These are phyloP conservation scores for Arabidopsis arenosa DNA, from an alignment of 345 rosid genomes.

Conservation along the genomic window DNA sequence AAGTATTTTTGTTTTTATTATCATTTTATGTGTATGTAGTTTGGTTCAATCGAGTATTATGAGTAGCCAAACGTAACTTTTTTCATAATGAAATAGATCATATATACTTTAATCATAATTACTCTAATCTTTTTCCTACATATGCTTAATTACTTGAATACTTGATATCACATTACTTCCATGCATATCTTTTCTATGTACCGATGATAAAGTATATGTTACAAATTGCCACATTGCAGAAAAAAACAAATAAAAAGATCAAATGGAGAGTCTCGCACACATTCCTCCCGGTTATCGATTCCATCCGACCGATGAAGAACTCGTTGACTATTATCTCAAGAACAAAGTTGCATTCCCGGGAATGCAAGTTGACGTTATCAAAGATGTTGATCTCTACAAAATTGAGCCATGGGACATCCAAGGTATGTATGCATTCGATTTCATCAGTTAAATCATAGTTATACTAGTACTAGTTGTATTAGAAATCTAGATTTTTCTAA, in stretches of 20 bases:
- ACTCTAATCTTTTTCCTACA: background rate
- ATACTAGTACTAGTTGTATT: no score
- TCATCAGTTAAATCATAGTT: background rate
- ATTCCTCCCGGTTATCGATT: slow-evolving; percentile 83
- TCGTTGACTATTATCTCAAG: slow-evolving; percentile 77
- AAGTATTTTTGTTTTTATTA: slow-evolving; percentile 1
- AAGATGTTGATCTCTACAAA: slow-evolving; percentile 80
- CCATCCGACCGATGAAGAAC: slow-evolving; percentile 86
- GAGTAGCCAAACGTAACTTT: slow-evolving; percentile 1
- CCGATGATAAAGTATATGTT: slow-evolving; percentile 23
- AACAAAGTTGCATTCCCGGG: slow-evolving; percentile 62
- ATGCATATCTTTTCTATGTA: slow-evolving; percentile 15
- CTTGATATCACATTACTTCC: slow-evolving; percentile 23
- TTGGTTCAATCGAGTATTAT: slow-evolving; percentile 24
- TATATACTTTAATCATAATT: slow-evolving; percentile 20
- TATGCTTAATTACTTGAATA: slow-evolving; percentile 4
- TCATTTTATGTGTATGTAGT: slow-evolving; percentile 8
- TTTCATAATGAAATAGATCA: slow-evolving; percentile 22
- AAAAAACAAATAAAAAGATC: slow-evolving; percentile 3
- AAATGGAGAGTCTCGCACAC: slow-evolving; percentile 58
- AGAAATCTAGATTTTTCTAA: background rate
- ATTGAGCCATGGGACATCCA: slow-evolving; percentile 89
- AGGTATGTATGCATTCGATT: slow-evolving; percentile 48
- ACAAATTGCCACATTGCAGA: slow-evolving; percentile 35
- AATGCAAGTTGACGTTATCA: slow-evolving; percentile 76